These are phyloP conservation scores for Lyophyllum shimeji DNA, from an alignment of 768 basidiomycete genomes.

Conservation along the genomic window DNA sequence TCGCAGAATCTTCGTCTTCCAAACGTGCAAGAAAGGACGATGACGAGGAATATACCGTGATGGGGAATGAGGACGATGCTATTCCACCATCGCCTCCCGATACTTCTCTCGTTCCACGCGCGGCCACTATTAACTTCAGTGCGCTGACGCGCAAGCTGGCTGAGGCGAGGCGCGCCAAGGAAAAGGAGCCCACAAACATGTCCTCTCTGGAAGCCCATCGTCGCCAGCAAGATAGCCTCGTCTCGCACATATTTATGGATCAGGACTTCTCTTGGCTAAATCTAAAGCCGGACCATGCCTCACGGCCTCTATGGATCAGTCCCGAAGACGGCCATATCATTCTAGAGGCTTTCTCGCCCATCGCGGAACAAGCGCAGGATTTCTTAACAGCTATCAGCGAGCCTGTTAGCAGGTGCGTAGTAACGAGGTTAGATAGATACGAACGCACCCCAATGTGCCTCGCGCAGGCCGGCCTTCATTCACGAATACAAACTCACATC, in stretches of 20 bases:
- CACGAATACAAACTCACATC: slow-evolving; percentile 99
- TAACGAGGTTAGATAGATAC: slow-evolving; percentile 28
- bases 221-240: slow-evolving; percentile 70
- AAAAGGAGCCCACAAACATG: slow-evolving; percentile 42
- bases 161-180: slow-evolving; percentile 52
- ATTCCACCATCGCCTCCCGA: slow-evolving; percentile 56
- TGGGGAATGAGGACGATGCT: slow-evolving; percentile 58
- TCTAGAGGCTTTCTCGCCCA: slow-evolving; percentile 95
- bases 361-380: slow-evolving; percentile 97
- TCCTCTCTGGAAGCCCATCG: slow-evolving; percentile 64
- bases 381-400: slow-evolving; percentile 98
- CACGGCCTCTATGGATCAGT: slow-evolving; percentile 95
- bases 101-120: slow-evolving; percentile 57
- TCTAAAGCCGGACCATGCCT: slow-evolving; percentile 87
- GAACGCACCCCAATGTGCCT: slow-evolving; percentile 21
- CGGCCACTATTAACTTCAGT: slow-evolving; percentile 85
- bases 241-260: slow-evolving; percentile 81
- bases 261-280: slow-evolving; percentile 87
- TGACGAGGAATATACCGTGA: slow-evolving; percentile 57
- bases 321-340: slow-evolving; percentile 92
- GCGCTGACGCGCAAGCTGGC: slow-evolving; percentile 80
- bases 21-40: slow-evolving; percentile 49
- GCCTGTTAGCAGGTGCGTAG: slow-evolving; percentile 92
- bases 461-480: slow-evolving; percentile 86
- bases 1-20: slow-evolving; percentile 30